Base-by-base conservation (phyloP, 208 protist genomes). In the Sergeia podlipaevii region DNA sequence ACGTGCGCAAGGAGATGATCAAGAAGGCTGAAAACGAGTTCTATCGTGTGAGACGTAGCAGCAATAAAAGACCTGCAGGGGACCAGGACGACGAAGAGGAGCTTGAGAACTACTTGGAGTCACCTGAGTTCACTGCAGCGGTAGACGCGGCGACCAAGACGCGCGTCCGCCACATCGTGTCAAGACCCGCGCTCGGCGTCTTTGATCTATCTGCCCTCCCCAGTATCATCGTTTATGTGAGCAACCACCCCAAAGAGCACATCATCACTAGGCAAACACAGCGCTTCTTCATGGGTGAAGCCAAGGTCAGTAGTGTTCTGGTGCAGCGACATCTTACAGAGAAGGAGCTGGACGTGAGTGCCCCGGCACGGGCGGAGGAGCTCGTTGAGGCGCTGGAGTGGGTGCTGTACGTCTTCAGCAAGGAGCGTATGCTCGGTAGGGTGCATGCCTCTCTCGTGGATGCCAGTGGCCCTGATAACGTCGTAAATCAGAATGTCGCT, bases 331-430 rank as follows among this genome's bases (percentile, higher is more conserved):
- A 27, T 4, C 29, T 85, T 24, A 80, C 80, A 33, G 80, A 80
- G 45, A 93, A 93, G 62, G 70, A 93, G 51, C 20, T 93, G 20
- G 78, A 93, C 58, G 48, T 89, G 10, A 82, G 85, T 62, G 50
- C 60, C 18, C 18, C 66, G 8, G 47, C 61, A 2, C 65, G 68
- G 17, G 80, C 78, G 10, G 70, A 85, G 39, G 80, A 88, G 47
- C 56, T 93, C 2, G 65, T 87, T 4, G 70, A 84, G 38, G 78
- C 70, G 15, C 39, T 93, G 36, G 76, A 84, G 53, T 89, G 75
- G 73, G 49, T 55, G 15, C 26, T 87, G 15, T 44, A 60, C 17
- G 24, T 78, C n/a, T 78, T 77, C 36, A 52, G 65, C 20, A 50
- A 48, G 13, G 66, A 80, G 60, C 65, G 33, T 1, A 29, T 30